Base-by-base conservation (phyloP, 1,284 basidiomycete genomes). In the Fomitopsis palustris region DNA sequence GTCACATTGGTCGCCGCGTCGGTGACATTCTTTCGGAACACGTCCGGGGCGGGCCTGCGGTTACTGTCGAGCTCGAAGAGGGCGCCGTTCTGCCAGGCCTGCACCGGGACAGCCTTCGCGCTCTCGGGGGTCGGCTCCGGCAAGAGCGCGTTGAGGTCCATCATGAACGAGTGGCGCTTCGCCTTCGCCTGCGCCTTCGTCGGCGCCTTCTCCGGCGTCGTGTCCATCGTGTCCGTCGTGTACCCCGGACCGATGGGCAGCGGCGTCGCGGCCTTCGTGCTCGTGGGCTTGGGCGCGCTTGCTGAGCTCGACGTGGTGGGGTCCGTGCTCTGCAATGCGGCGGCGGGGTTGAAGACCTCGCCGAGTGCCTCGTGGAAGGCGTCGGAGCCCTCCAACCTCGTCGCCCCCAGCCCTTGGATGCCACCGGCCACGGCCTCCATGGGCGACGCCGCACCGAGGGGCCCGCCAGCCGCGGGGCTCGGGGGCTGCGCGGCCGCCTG, bases 1-100 rank as follows among this genome's bases (percentile, higher is more conserved):
- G 49, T 52, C 49, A 35, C 49, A 31, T 52, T 52, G n/a, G n/a
- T 37, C 31, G 49, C 49, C 5, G 31, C 49, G 19, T 31, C 29
- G n/a, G 55, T 56, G 14, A 56, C 25, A 35, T 56, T 56, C 5
- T 41, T 31, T 31, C 45, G 19, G 29, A 56, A 21, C 43, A 23
- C 7, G 41, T 43, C 29, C 25, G 54, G 55, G 41, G 49, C 10
- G 23, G 60, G 53, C 10, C 55, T 56, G 54, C 55, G 63, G 65
- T 72, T 69, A 62, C 69, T 70, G 64, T 72, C 70, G 45, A 72
- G 16, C 61, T 72, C 66, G 42, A 72, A 10, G n/a, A 72, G 25
- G 25, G 68, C 70, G 47, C 61, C 62, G 54, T 62, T 58, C 57
- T 64, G 27, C 54, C 54, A 61, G 19, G 49, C 63, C 53, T 43